Percentiles rank a stretch among this genome's conserved stretches.
These are phyloP conservation scores for Pythium phragmitis DNA, from an alignment of 352 stramenopile genomes.

Conservation along the genomic window DNA sequence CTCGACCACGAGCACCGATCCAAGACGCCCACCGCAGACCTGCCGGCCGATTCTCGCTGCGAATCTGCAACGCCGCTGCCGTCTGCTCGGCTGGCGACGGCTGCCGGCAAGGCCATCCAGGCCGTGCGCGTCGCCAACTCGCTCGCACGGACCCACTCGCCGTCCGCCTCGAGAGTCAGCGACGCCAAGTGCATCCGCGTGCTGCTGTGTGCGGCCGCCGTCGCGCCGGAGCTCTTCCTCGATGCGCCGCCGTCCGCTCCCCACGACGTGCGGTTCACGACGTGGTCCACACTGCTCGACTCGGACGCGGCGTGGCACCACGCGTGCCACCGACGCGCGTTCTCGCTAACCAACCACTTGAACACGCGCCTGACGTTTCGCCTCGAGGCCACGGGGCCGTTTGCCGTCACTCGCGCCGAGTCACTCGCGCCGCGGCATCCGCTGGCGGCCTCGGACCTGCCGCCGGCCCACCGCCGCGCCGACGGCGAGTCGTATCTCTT, in stretches of 20 bases:
- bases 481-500: slow-evolving; percentile 74
- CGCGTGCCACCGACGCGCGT: slow-evolving; percentile 45
- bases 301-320: slow-evolving; percentile 29
- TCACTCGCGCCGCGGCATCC: slow-evolving; percentile 63
- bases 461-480: slow-evolving; percentile 48
- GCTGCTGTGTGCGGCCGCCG: slow-evolving; percentile 53
- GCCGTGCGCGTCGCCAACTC: slow-evolving; percentile 70
- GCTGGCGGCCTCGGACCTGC: slow-evolving; percentile 52
- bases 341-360: slow-evolving; percentile 63
- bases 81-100: slow-evolving; percentile 16
- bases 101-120: slow-evolving; percentile 65
- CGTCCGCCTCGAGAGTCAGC: slow-evolving; percentile 16
- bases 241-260: slow-evolving; percentile 34
- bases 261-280: slow-evolving; percentile 74
- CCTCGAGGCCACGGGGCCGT: slow-evolving; percentile 61
- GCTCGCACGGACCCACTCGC: slow-evolving; percentile 30
- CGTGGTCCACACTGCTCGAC: slow-evolving; percentile 55
- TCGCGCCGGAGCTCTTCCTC: slow-evolving; percentile 63
- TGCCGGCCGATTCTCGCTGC: slow-evolving; percentile 7
- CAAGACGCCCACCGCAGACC: neutral
- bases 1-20: neutral
- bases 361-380: slow-evolving; percentile 66
- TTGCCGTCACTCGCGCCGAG: slow-evolving; percentile 56
- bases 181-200: slow-evolving; percentile 54
- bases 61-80: neutral